Evolutionary conservation across 306 rosid genomes (phyloP).

Genomic region (Herpetospermum pedunculosum): DNA sequence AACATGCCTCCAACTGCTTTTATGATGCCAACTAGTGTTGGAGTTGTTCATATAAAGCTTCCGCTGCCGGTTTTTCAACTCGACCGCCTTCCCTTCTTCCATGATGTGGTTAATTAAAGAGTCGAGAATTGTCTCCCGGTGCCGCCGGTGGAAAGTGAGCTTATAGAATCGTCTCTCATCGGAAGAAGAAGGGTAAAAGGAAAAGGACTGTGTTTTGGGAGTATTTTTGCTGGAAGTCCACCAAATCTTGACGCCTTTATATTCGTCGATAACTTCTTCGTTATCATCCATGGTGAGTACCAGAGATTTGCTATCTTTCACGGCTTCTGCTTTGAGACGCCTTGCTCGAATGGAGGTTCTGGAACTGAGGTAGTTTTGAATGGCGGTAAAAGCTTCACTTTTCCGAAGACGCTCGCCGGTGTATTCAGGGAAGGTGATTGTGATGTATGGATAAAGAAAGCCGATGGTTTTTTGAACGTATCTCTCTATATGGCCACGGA

Average conservation of each 20-base stretch:
- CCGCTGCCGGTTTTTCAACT: slow-evolving; percentile 43
- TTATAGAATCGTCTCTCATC: slow-evolving; percentile 41
- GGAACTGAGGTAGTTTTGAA: slow-evolving; percentile 30
- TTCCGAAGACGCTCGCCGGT: slow-evolving; percentile 11
- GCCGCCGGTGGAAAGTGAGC: slow-evolving; percentile 43
- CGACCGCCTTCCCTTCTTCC: slow-evolving; percentile 44
- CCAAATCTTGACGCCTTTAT: slow-evolving; percentile 26
- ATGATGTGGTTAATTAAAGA: slow-evolving; percentile 35
- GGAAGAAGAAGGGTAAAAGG: slow-evolving; percentile 12
- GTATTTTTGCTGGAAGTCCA: slow-evolving; percentile 19
- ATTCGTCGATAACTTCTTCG: slow-evolving; percentile 37
- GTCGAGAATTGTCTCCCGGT: slow-evolving; percentile 41
- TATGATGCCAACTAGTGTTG: slow-evolving; percentile 40
- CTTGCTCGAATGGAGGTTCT: slow-evolving; percentile 21
- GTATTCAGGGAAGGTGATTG: slow-evolving; percentile 32
- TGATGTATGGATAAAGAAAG: slow-evolving; percentile 29
- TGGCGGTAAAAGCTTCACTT: slow-evolving; percentile 23
- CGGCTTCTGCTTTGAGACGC: slow-evolving; percentile 33
- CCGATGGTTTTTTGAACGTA: slow-evolving; percentile 5
- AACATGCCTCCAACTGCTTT: slow-evolving; percentile 26
- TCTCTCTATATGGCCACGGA: neutral
- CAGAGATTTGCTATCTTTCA: slow-evolving; percentile 20
- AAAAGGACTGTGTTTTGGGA: neutral
- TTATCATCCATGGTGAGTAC: slow-evolving; percentile 38
- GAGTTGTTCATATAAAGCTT: slow-evolving; percentile 60